Base-by-base conservation (phyloP, 345 rosid genomes). In the Balakata baccata region DNA sequence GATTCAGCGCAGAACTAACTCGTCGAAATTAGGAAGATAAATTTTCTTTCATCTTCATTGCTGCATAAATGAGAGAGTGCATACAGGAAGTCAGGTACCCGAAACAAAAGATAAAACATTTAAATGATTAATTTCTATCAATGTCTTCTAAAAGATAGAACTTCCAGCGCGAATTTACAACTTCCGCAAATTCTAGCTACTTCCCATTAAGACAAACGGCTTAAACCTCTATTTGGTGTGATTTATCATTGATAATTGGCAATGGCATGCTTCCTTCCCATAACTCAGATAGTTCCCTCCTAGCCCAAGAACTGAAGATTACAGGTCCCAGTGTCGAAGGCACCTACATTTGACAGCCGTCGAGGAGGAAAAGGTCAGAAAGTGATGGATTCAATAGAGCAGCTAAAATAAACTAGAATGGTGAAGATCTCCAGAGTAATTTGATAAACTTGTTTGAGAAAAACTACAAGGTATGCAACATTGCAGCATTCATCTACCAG, bases 291-390 rank as follows among this genome's bases (percentile, higher is more conserved):
- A 95, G 87, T 23, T 95, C 98, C 80, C 85, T 87, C 86, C 94
- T 86, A 74, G 82, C 37, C 97, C 98, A 95, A 4, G 98, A 90
- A 68, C 79, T 79, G 73, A 89, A 58, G 60, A 90, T 75, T 66
- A 95, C 96, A 4, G 99, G 99, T 77, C 99, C 98, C 39, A 95
- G 75, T 0, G 98, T 95, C 3, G 96, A 92, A 47, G 99, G 97
- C 75, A 95, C 98, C 99, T 95, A 61, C 41, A 74, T 52, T 45
- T 57, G 41, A 23, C 75, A 66, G 39, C 52, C 9, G 11, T 7
- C 4, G 46, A 50, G 5, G 14, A 20, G 34, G 12, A 50, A 4
- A 45, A 46, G 11, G 25, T 56, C 17, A 5, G 23, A 6, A 11
- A 25, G 39, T 11, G 16, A 18, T 9, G n/a, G 41, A 39, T 37